Conservation (phyloP, 2,329 filamentous ascomycete genomes). For the Boeremia exigua region DNA sequence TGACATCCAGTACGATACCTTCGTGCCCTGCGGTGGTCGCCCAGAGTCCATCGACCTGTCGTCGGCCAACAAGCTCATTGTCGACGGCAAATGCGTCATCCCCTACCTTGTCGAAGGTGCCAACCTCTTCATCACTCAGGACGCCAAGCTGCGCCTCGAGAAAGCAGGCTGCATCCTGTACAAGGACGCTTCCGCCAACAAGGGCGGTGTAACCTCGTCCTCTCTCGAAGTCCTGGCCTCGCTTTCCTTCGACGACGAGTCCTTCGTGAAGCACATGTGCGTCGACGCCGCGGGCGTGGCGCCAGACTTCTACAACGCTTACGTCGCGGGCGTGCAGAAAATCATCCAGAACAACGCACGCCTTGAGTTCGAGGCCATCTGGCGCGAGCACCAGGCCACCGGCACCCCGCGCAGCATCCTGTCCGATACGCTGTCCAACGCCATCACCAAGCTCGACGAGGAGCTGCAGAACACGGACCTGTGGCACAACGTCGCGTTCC, state of each 20-base stretch:
- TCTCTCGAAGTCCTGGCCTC: constrained; percentile 95
- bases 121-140: constrained; percentile 98
- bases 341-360: constrained; percentile 90
- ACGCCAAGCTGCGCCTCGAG: constrained; percentile 93
- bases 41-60: constrained; percentile 96
- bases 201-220: constrained; percentile 96
- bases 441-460: constrained; percentile 96
- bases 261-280: constrained; percentile 95
- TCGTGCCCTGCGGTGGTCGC: constrained; percentile 94
- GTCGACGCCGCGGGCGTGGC: constrained; percentile 75
- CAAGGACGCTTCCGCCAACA: constrained; percentile 98
- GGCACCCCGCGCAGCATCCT: constrained; percentile 82
- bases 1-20: constrained; percentile 76
- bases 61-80: constrained; percentile 85
- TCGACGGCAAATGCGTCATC: constrained; percentile 83
- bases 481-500: constrained; percentile 82
- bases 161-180: constrained; percentile 93
- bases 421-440: constrained; percentile 86
- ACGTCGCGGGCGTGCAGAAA: constrained; percentile 89
- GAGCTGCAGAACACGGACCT: constrained; percentile 92
- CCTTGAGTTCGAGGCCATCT: constrained; percentile 97
- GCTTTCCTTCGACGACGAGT: constrained; percentile 87
- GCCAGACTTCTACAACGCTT: constrained; percentile 90
- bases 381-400: constrained; percentile 88
- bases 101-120: constrained; percentile 98